Evolutionary conservation across 257 asterid species (phyloP).

Genomic region (Sherardia arvensis): DNA sequence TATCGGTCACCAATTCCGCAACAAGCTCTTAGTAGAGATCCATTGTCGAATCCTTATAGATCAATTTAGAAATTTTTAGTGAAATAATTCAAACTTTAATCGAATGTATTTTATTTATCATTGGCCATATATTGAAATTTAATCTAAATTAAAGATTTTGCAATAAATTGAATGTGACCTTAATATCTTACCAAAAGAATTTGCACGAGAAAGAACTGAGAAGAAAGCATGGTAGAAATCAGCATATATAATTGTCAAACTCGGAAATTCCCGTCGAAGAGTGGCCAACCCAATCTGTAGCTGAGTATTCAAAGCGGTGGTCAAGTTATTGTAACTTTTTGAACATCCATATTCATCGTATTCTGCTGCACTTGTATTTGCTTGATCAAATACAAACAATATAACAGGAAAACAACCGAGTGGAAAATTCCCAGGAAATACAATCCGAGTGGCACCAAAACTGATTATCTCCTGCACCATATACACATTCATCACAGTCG

Average conservation of each 20-base stretch:
- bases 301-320: background rate
- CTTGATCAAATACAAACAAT: background rate
- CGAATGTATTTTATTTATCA: too few species aligned
- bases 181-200: background rate
- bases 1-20: background rate
- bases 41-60: background rate
- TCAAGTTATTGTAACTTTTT: background rate
- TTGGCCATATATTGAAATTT: too few species aligned
- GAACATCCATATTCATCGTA: background rate
- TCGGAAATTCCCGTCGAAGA: background rate
- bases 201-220: background rate
- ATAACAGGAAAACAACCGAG: background rate
- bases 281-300: background rate
- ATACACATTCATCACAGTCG: too few species aligned
- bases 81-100: too few species aligned
- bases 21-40: background rate
- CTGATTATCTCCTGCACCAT: background rate
- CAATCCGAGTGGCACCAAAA: background rate
- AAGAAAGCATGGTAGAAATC: background rate
- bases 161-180: too few species aligned
- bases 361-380: background rate
- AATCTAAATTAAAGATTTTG: too few species aligned
- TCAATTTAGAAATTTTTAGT: background rate
- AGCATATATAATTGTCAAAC: background rate
- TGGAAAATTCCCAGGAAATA: slow-evolving; percentile 2